Percentiles rank a stretch among this genome's conserved stretches.
Evolutionary conservation across 305 asterid species (phyloP).

Genomic region (Fraxinus nigra): DNA sequence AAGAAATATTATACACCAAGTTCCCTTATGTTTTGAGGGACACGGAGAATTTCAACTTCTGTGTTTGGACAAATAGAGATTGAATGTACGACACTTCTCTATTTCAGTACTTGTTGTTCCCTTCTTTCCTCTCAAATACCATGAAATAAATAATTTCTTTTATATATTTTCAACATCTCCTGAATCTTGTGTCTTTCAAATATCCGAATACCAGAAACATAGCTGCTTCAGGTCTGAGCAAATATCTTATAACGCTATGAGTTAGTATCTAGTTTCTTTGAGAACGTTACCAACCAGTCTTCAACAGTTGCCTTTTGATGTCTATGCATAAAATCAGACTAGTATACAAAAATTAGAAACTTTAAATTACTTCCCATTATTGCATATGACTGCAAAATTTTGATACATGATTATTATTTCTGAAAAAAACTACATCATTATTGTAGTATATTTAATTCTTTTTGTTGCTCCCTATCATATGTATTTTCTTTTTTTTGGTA

Average conservation of each 20-base stretch:
- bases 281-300: not conserved
- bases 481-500: not conserved
- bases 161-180: not conserved
- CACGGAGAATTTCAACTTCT: not conserved
- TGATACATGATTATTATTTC: not conserved
- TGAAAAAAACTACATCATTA: not conserved
- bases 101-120: not conserved
- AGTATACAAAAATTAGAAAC: not conserved
- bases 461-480: not conserved
- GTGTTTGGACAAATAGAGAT: not conserved
- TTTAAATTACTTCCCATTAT: not conserved
- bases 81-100: not conserved
- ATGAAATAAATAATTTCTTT: not conserved
- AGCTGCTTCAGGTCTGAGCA: not conserved
- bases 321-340: not conserved
- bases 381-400: not conserved
- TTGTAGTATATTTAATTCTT: not conserved
- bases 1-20: not conserved
- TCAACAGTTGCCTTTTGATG: not conserved
- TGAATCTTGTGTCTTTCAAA: not conserved
- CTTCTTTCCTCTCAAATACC: not conserved
- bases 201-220: not conserved
- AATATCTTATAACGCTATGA: not conserved
- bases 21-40: not conserved
- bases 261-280: not conserved